Evolutionary conservation across 495 filamentous ascomycete species (phyloP).

Genomic region (Lasiosphaeris hirsuta): DNA sequence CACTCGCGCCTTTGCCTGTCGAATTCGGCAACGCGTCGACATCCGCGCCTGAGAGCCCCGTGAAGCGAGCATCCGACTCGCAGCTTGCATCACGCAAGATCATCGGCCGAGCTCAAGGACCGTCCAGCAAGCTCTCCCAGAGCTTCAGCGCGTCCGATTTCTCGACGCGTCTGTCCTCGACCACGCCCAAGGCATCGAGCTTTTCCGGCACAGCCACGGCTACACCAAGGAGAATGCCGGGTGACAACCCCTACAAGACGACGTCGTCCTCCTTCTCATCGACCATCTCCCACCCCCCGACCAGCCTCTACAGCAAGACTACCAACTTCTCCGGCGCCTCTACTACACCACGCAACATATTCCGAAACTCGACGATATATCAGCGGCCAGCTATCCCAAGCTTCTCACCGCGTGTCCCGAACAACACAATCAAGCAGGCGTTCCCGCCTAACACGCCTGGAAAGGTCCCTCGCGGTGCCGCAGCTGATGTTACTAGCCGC

Average conservation of each 20-base stretch:
- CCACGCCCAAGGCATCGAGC: slow-evolving; percentile 5
- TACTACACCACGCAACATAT: slow-evolving; percentile 35
- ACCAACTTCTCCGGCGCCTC: slow-evolving; percentile 27
- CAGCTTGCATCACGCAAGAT: slow-evolving; percentile 34
- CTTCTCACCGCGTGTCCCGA: slow-evolving; percentile 38
- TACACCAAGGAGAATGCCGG: slow-evolving; percentile 27
- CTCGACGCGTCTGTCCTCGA: slow-evolving; percentile 15
- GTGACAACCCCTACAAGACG: slow-evolving; percentile 34
- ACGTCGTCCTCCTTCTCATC: slow-evolving; percentile 13
- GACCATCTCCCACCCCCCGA: slow-evolving; percentile 20
- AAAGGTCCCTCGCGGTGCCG: slow-evolving; percentile 24
- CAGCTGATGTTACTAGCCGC: slow-evolving; percentile 27
- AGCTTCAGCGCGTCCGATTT: slow-evolving; percentile 29
- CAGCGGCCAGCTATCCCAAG: slow-evolving; percentile 28
- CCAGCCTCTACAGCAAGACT: slow-evolving; percentile 11
- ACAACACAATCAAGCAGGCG: slow-evolving; percentile 28
- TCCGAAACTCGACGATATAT: slow-evolving; percentile 37
- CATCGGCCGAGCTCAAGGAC: slow-evolving; percentile 29
- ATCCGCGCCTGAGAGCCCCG: slow-evolving; percentile 30
- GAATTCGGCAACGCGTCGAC: slow-evolving; percentile 23
- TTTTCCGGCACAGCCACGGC: slow-evolving; percentile 3
- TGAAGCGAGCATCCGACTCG: slow-evolving; percentile 35
- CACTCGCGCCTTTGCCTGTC: slow-evolving; percentile 14
- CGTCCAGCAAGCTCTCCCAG: slow-evolving; percentile 35
- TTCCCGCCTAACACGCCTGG: slow-evolving; percentile 37